These are phyloP conservation scores for Rheum nobile DNA, from an alignment of 148 eudicot species.

Conservation along the genomic window DNA sequence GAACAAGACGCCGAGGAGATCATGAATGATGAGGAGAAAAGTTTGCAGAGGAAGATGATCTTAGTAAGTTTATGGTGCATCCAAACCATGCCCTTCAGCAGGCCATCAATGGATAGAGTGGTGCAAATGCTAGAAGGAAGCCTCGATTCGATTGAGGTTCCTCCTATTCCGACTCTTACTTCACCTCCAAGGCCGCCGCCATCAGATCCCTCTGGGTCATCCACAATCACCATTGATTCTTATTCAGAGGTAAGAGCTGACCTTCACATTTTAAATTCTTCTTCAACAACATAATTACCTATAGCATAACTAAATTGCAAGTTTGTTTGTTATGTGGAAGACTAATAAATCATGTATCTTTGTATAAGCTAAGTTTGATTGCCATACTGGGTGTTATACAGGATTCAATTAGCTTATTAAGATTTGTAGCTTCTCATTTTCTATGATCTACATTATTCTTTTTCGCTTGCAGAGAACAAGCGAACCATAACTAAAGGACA, in stretches of 20 bases:
- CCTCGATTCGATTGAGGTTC: conserved; percentile 17
- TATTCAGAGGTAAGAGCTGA: neutral
- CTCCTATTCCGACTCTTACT: conserved; percentile 18
- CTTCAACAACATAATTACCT: too few relatives aligned
- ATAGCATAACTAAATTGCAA: too few relatives aligned
- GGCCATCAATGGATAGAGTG: conserved; percentile 24
- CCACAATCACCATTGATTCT: neutral
- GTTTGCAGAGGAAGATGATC: conserved; percentile 20
- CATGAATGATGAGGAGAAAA: conserved; percentile 12
- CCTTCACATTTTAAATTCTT: neutral
- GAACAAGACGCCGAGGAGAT: neutral
- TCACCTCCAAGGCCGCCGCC: conserved; percentile 5
- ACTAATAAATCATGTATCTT: neutral
- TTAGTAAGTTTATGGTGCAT: conserved; percentile 44
- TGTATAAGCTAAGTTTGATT: too few relatives aligned
- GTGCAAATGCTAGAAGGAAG: conserved; percentile 36
- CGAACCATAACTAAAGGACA: neutral
- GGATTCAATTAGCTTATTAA: too few relatives aligned
- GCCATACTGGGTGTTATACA: too few relatives aligned
- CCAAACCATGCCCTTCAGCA: conserved; percentile 21
- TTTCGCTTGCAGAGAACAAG: neutral
- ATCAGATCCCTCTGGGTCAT: neutral
- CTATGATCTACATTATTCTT: neutral
- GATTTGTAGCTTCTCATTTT: neutral
- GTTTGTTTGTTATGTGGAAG: too few relatives aligned